phyloP scores from a whole-genome alignment of 176 grass and related monocot genomes.

The Stipa capillata region DNA sequence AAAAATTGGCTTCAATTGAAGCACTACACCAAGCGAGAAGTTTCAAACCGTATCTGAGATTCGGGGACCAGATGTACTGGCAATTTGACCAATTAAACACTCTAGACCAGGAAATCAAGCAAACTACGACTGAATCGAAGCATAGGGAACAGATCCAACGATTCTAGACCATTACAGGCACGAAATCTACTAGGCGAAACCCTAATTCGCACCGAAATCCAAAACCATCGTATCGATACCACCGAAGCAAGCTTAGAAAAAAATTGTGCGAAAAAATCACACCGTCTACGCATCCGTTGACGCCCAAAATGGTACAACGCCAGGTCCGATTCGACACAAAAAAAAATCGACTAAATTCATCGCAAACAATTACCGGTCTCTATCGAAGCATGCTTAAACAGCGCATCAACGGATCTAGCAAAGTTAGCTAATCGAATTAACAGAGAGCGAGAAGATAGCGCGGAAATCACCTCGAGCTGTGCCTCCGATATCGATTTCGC shows the following conservation, averaged over 20 bases:
- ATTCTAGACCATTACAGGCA: background rate
- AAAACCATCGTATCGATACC: background rate
- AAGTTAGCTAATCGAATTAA: background rate
- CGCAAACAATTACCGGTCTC: background rate
- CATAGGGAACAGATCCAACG: background rate
- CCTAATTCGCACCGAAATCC: background rate
- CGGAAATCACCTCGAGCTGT: background rate
- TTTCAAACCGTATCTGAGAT: background rate
- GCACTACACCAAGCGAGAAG: background rate
- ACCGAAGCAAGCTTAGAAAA: background rate
- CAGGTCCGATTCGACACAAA: background rate
- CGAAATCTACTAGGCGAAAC: background rate
- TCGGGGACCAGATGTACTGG: background rate
- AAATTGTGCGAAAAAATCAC: background rate
- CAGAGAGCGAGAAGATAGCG: background rate
- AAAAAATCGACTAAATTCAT: background rate
- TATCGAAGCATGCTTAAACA: background rate
- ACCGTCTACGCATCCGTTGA: background rate
- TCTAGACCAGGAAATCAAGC: background rate
- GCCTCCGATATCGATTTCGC: slow-evolving; percentile 25
- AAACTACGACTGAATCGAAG: background rate
- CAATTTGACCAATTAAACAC: background rate
- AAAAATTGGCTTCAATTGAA: background rate
- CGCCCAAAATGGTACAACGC: background rate
- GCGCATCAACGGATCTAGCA: background rate